Conservation (phyloP, 2,329 filamentous ascomycete genomes). For the Orbilia brochopaga region DNA sequence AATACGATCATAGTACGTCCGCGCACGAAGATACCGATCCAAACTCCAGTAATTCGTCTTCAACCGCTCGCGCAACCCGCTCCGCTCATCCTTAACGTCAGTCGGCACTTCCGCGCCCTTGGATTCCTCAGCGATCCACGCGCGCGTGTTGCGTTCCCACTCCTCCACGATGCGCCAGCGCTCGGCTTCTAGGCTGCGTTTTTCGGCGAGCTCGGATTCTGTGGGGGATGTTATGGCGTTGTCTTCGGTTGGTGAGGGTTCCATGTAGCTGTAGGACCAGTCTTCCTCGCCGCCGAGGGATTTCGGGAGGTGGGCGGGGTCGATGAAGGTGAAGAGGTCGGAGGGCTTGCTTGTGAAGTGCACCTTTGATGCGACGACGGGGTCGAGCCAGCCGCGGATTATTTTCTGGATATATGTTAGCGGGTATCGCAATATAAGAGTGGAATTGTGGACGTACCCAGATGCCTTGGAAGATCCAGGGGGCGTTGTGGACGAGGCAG, state of each 20-base stretch:
- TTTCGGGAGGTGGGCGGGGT: conserved; percentile 72
- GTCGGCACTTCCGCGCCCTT: conserved; percentile 57
- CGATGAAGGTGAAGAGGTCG: conserved; percentile 79
- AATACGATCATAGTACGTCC: conserved; percentile 81
- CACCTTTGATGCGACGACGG: conserved; percentile 91
- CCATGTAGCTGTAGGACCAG: conserved; percentile 81
- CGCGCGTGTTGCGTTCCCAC: conserved; percentile 75
- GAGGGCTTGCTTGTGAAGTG: conserved; percentile 84
- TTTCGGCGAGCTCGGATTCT: conserved; percentile 61
- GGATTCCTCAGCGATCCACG: conserved; percentile 69
- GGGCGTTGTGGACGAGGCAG: conserved; percentile 92
- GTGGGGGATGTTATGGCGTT: conserved; percentile 68
- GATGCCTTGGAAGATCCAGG: conserved; percentile 92
- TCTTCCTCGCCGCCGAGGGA: conserved; percentile 86
- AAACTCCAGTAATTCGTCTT: conserved; percentile 82
- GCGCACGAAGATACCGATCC: conserved; percentile 83
- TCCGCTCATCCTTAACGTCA: conserved; percentile 65
- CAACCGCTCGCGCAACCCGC: conserved; percentile 68
- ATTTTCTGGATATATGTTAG: conserved; percentile 67
- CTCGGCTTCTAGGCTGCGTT: conserved; percentile 64
- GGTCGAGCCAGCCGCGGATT: conserved; percentile 94
- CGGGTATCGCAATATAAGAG: conserved; percentile 58
- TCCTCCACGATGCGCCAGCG: conserved; percentile 71
- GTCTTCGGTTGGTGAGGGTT: conserved; percentile 79
- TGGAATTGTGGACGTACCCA: conserved; percentile 51